Base-by-base conservation (phyloP, 208 protist genomes). In the Zelonia costaricensis region DNA sequence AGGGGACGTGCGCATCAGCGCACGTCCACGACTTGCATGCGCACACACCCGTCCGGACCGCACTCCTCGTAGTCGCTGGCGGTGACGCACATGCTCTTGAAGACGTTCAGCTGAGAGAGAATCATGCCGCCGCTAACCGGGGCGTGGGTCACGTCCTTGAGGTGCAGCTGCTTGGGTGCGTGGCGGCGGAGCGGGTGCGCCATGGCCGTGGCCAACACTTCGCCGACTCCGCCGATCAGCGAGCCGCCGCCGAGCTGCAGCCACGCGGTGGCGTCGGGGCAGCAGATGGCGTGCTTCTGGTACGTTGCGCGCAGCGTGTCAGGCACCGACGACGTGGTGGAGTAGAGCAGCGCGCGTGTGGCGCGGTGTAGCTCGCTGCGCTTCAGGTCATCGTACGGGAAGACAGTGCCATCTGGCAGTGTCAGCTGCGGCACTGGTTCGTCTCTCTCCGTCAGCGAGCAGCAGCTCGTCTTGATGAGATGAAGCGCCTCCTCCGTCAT, bases 71-170 rank as follows among this genome's bases (percentile, higher is more conserved):
- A 95, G 33, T 84, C 84, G 18, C 36, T 65, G 0, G 47, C 69
- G 12, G 47, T 70, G 6, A 92, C 42, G 49, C 84, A 93, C 74
- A 95, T 84, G 53, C 71, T 59, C 62, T 92, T 92, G 64, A 95
- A 92, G 16, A 74, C 78, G 52, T 76, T 88, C 18, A 95, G 66
- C 48, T 92, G 86, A 2, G 85, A 84, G 0, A 91, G 22, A 45
- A 93, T 93, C 18, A 76, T 57, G 22, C 76, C 84, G 9, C 89
- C 89, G 38, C 76, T 82, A 5, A 86, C 52, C 1, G 89, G 59
- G 4, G 78, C 81, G 22, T 79, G 69, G 18, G 63, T 59, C 4
- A 73, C 49, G 40, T 75, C 76, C 33, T 75, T 72, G 31, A 80
- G 31, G 7, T 42, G 62, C 25, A 86, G 62, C 61, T 75, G 56